These are phyloP conservation scores for Candida chauliodis DNA, from an alignment of 805 yeast genomes.

Conservation along the genomic window DNA sequence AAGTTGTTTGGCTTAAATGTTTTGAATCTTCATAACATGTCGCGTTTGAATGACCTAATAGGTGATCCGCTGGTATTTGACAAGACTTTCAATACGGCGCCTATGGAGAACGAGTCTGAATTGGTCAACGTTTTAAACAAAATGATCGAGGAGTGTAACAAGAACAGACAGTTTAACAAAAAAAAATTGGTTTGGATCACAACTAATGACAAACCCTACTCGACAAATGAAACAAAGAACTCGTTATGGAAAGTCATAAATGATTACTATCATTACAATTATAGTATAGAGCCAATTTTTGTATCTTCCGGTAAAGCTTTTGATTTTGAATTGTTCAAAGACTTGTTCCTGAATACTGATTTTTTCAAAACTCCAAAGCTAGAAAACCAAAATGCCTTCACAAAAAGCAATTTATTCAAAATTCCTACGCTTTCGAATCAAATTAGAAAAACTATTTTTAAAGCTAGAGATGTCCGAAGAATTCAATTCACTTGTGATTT, in stretches of 20 bases:
- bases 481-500: constrained; percentile 61
- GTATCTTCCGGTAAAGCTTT: constrained; percentile 22
- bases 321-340: constrained; percentile 46
- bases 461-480: constrained; percentile 61
- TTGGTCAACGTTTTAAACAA: constrained; percentile 43
- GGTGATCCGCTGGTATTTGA: constrained; percentile 32
- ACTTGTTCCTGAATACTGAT: constrained; percentile 51
- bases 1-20: constrained; percentile 51
- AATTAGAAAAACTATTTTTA: constrained; percentile 30
- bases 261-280: constrained; percentile 54
- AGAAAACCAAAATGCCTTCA: constrained; percentile 11
- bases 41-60: constrained; percentile 47
- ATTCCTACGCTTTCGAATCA: constrained; percentile 13
- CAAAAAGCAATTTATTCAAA: constrained; percentile 14
- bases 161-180: constrained; percentile 46
- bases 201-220: constrained; percentile 66
- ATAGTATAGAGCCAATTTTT: constrained; percentile 62
- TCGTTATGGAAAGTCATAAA: constrained; percentile 54
- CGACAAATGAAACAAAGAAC: constrained; percentile 37
- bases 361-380: constrained; percentile 23
- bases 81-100: constrained; percentile 7
- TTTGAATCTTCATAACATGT: constrained; percentile 56
- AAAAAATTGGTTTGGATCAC: constrained; percentile 71
- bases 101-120: constrained; percentile 18
- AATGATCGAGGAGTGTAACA: constrained; percentile 53